A percentile compares a stretch with the other conserved stretches of the same genome.
Evolutionary conservation across 192 early-diverging fungal species (phyloP).

Genomic region (Entomortierella parvispora): DNA sequence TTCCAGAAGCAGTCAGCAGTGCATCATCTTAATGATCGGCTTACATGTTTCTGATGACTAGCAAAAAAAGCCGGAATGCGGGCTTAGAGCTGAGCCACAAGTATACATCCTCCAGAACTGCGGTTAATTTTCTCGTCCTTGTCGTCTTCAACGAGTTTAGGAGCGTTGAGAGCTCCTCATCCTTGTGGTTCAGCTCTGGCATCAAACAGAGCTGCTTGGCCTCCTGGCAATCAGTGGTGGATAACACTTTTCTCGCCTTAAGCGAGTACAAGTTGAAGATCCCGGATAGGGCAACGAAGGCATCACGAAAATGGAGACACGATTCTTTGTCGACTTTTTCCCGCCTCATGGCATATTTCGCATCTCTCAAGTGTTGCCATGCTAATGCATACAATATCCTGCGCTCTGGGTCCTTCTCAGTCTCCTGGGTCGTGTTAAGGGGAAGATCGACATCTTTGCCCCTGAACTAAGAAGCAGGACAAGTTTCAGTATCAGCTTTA

Average conservation of each 20-base stretch:
- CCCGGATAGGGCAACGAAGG: constrained; percentile 7
- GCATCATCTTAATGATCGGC: not conserved
- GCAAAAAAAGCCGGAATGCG: constrained; percentile 5
- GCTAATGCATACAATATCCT: constrained; percentile 7
- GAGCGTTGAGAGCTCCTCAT: constrained; percentile 10
- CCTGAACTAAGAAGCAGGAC: not conserved
- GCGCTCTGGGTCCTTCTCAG: constrained; percentile 8
- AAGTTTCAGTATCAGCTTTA: not conserved
- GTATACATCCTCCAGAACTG: constrained; percentile 13
- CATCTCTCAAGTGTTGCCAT: constrained; percentile 5
- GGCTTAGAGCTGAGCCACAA: constrained; percentile 13
- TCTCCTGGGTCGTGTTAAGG: not conserved
- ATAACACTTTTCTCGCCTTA: not conserved
- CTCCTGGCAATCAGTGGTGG: not conserved
- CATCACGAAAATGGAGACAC: constrained; percentile 3
- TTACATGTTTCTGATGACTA: constrained; percentile 11
- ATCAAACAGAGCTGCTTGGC: constrained; percentile 10
- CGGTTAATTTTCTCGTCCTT: constrained; percentile 2
- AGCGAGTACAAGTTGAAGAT: constrained; percentile 6
- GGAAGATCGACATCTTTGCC: constrained; percentile 8
- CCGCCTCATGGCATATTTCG: not conserved
- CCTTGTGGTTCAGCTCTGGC: constrained; percentile 5
- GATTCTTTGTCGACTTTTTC: constrained; percentile 1
- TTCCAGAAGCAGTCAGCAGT: not conserved
- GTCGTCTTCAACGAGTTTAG: constrained; percentile 13